Evolutionary conservation across 2,329 filamentous ascomycete genomes (phyloP).

Genomic region (Cordyceps pruinosa): DNA sequence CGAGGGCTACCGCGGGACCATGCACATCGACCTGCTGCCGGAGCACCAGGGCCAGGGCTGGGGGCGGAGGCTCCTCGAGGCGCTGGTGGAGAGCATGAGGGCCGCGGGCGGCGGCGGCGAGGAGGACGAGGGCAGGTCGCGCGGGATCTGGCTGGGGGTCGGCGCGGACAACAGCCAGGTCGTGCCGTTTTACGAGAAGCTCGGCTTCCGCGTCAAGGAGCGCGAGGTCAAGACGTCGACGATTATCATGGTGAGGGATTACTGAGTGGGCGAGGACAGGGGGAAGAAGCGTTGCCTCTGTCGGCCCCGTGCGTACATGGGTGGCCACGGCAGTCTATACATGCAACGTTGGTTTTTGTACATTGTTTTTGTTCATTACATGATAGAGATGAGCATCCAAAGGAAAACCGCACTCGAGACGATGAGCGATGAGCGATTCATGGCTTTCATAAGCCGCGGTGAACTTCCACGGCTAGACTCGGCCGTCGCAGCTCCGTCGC

Average conservation of each 20-base stretch:
- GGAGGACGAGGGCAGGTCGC: conserved; percentile 11
- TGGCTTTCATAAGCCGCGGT: too few species aligned
- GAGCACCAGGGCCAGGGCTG: conserved; percentile 36
- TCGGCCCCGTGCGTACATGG: too few species aligned
- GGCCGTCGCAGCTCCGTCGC: background rate
- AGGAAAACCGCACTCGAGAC: background rate
- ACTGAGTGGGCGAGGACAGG: conserved; percentile 1
- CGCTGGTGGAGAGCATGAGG: conserved; percentile 34
- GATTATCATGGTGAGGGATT: conserved; percentile 37
- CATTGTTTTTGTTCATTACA: too few species aligned
- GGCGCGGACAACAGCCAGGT: conserved; percentile 41
- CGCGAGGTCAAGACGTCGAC: conserved; percentile 29
- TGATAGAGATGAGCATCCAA: background rate
- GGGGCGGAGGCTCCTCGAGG: conserved; percentile 35
- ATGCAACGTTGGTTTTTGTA: too few species aligned
- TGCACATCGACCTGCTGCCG: conserved; percentile 44
- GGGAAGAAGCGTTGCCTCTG: background rate
- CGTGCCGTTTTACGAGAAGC: conserved; percentile 40
- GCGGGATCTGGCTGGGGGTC: conserved; percentile 38
- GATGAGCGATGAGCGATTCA: background rate
- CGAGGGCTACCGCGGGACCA: conserved; percentile 32
- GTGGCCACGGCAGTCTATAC: too few species aligned
- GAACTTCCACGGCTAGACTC: background rate
- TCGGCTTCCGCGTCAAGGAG: conserved; percentile 36
- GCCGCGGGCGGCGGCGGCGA: conserved; percentile 7